phyloP scores from a whole-genome alignment of 352 stramenopile genomes.

The Paralagenidium karlingii region DNA sequence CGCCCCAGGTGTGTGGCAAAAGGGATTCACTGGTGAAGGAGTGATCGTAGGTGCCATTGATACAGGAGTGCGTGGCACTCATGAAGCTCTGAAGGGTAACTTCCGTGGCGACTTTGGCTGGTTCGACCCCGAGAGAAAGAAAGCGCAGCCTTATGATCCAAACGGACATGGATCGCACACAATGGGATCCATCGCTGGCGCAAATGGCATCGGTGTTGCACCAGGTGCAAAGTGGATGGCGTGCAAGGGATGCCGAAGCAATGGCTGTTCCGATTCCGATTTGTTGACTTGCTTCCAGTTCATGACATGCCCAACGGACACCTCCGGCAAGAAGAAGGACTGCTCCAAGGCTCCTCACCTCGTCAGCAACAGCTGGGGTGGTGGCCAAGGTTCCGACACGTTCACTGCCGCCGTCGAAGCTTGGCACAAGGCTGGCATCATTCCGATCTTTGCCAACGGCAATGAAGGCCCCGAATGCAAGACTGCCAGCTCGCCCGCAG shows the following conservation, averaged over 20 bases:
- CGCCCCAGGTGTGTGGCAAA: conserved; percentile 20
- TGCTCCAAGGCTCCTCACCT: conserved; percentile 31
- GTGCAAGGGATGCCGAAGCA: conserved; percentile 20
- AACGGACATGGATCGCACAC: conserved; percentile 38
- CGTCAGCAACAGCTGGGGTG: conserved; percentile 46
- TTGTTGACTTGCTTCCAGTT: conserved; percentile 30
- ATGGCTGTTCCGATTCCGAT: conserved; percentile 10
- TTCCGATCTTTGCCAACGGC: conserved; percentile 33
- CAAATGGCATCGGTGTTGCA: conserved; percentile 22
- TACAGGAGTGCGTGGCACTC: conserved; percentile 21
- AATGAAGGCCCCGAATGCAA: conserved; percentile 23
- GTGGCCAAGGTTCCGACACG: conserved; percentile 13
- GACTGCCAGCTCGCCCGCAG: conserved; percentile 17
- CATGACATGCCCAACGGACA: conserved; percentile 44
- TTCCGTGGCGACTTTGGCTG: conserved; percentile 20
- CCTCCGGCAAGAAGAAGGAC: conserved; percentile 28
- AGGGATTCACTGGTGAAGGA: conserved; percentile 16
- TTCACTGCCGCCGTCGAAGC: conserved; percentile 22
- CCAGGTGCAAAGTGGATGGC: conserved; percentile 32
- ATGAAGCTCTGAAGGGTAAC: conserved; percentile 17
- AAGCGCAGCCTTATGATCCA: conserved; percentile 17
- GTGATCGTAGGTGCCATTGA: conserved; percentile 33
- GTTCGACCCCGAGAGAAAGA: conserved; percentile 20
- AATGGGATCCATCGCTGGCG: conserved; percentile 27
- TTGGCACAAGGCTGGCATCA: conserved; percentile 29